A percentile compares a stretch with the other conserved stretches of the same genome.
Conservation (phyloP, 169 alveolate species). For the Plasmodium sp. region DNA sequence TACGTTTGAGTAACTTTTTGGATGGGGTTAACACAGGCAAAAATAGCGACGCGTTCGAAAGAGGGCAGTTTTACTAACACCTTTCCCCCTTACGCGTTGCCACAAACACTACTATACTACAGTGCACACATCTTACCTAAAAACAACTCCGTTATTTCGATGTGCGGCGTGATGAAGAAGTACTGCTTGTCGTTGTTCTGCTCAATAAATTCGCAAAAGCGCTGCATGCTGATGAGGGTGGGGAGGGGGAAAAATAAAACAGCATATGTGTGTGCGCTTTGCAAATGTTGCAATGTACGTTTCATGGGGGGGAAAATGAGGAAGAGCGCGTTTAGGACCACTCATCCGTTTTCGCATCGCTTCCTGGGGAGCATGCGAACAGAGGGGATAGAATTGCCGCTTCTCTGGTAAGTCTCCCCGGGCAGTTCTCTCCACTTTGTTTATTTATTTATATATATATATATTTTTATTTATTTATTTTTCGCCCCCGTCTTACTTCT, state of each 20-base stretch:
- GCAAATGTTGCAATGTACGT: not conserved
- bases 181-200: slow-evolving; percentile 37
- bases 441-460: not conserved
- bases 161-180: slow-evolving; percentile 69
- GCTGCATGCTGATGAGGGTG: slow-evolving; percentile 29
- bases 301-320: not conserved
- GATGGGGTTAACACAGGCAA: not conserved
- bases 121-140: slow-evolving; percentile 6
- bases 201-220: slow-evolving; percentile 47
- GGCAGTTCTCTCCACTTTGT: not conserved
- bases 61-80: not conserved
- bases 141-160: slow-evolving; percentile 70
- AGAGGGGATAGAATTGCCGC: not conserved
- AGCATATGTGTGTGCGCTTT: not conserved
- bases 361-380: not conserved
- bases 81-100: not conserved
- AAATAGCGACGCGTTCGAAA: not conserved
- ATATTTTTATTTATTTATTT: not conserved
- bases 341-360: not conserved
- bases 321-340: not conserved
- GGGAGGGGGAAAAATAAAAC: not conserved
- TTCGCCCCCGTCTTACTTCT: slow-evolving; percentile 12
- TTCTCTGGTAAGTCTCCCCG: not conserved
- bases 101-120: not conserved
- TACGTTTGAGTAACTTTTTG: not conserved